Evolutionary conservation across 805 yeast genomes (phyloP), one percentile per base, ranked within the genome.

Genomic region (Yamadazyma paraphyllophila): DNA sequence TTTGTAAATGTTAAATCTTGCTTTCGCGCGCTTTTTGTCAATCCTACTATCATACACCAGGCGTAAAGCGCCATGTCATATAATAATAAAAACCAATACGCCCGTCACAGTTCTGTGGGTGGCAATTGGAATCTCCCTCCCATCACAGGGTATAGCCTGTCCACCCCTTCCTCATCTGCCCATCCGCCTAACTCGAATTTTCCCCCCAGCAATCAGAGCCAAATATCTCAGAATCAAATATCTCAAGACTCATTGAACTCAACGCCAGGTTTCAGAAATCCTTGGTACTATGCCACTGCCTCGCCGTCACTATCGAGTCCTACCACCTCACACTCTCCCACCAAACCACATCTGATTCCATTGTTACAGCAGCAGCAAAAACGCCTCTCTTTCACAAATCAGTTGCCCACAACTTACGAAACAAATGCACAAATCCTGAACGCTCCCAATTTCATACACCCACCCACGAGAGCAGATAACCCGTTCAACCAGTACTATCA

Each of bases 341-440:
- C 69, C 17, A 62, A 63, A 43, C 47, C 57, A 31, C 57, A 53
- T 34, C 29, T 58, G 31, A 53, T 59, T 15, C 67, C 66, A 9
- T 53, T 65, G 7, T 54, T 62, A 34, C 65, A 59, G 37, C 70
- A 64, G 43, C 47, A 41, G 20, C 43, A 41, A 14, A 65, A 61
- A 47, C 47, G 70, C 16, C 54, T 61, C 35, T 67, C 71, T n/a
- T 70, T 67, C 46, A 65, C 75, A 10, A 69, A 66, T 51, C 79
- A 74, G 47, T 58, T 77, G 11, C 78, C 80, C 20, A 71, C 77
- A 2, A 77, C 81, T 1, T 77, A 77, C 56, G 82, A 77, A 54
- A 57, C 69, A 46, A 71, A 66, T 12, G 56, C 55, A 31, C 54
- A 55, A 39, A 46, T 47, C 17, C 63, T 54, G 30, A 44, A 29